phyloP scores from a whole-genome alignment of 805 yeast species.

The Candida loeiensis region DNA sequence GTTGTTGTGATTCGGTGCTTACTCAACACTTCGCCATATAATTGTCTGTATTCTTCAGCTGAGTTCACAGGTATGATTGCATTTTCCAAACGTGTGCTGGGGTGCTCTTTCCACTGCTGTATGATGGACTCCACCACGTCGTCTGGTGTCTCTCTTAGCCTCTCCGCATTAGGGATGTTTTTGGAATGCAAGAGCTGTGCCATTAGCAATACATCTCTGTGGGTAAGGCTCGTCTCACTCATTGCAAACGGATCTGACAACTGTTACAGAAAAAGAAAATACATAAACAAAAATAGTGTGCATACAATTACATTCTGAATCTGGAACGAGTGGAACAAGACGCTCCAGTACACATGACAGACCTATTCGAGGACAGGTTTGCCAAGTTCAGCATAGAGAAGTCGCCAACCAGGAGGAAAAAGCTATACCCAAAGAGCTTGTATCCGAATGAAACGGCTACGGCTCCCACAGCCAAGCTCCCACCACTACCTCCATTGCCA shows the following conservation, averaged over 20 bases:
- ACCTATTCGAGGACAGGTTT: slow-evolving; percentile 26
- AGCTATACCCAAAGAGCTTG: slow-evolving; percentile 19
- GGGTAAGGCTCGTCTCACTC: slow-evolving; percentile 9
- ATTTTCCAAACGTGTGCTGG: slow-evolving; percentile 25
- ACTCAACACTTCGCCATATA: slow-evolving; percentile 29
- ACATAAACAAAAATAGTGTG: slow-evolving; percentile 1
- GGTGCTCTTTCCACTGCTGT: slow-evolving; percentile 29
- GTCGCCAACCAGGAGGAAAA: slow-evolving; percentile 21
- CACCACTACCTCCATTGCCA: slow-evolving; percentile 6
- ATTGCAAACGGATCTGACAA: not conserved
- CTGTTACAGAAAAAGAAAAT: too few species aligned
- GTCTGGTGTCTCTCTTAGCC: slow-evolving; percentile 12
- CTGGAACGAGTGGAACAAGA: not conserved
- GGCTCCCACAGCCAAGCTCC: not conserved
- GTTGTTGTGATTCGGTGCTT: slow-evolving; percentile 24
- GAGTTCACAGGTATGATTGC: slow-evolving; percentile 18
- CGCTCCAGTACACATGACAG: not conserved
- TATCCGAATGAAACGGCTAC: slow-evolving; percentile 11
- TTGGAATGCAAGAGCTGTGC: slow-evolving; percentile 37
- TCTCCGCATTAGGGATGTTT: slow-evolving; percentile 25
- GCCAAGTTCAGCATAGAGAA: slow-evolving; percentile 28
- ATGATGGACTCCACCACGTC: slow-evolving; percentile 21
- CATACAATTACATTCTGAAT: not conserved
- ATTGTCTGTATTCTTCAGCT: slow-evolving; percentile 16
- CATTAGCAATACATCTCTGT: slow-evolving; percentile 34